These are phyloP conservation scores for Tuber indicum DNA, from an alignment of 495 filamentous ascomycete genomes.

Conservation along the genomic window DNA sequence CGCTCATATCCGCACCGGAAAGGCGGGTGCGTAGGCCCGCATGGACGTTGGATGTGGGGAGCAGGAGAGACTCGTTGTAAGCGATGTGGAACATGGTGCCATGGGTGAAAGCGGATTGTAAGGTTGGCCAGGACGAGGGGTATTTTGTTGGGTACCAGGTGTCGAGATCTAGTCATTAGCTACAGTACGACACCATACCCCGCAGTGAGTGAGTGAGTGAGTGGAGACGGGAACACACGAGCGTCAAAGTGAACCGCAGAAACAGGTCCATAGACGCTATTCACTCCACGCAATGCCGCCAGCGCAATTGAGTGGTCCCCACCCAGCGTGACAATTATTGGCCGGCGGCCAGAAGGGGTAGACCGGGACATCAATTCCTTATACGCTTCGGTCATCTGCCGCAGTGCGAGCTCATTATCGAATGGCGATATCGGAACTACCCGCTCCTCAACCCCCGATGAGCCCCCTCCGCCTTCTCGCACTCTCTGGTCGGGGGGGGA, in stretches of 20 bases:
- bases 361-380: slow-evolving; percentile 54
- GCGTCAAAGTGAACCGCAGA: slow-evolving; percentile 81
- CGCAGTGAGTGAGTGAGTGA: not conserved
- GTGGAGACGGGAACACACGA: slow-evolving; percentile 33
- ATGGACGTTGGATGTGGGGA: slow-evolving; percentile 54
- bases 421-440: slow-evolving; percentile 64
- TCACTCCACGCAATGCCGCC: slow-evolving; percentile 65
- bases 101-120: slow-evolving; percentile 71
- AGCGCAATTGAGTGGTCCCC: slow-evolving; percentile 77
- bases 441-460: not conserved
- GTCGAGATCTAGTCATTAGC: slow-evolving; percentile 51
- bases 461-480: not conserved
- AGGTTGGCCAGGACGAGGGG: slow-evolving; percentile 62
- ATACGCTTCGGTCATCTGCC: slow-evolving; percentile 73
- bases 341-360: slow-evolving; percentile 48
- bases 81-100: slow-evolving; percentile 83
- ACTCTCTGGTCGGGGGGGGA: not conserved
- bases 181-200: not conserved
- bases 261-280: slow-evolving; percentile 64
- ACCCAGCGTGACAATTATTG: slow-evolving; percentile 70
- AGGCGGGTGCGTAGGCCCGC: slow-evolving; percentile 69
- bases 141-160: slow-evolving; percentile 80
- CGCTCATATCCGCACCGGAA: slow-evolving; percentile 58
- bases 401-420: slow-evolving; percentile 67
- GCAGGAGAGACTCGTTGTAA: slow-evolving; percentile 63